Evolutionary conservation across 176 grass and related monocot species (phyloP), one percentile per base, ranked within the genome.

Genomic region (Aechmea fasciata): DNA sequence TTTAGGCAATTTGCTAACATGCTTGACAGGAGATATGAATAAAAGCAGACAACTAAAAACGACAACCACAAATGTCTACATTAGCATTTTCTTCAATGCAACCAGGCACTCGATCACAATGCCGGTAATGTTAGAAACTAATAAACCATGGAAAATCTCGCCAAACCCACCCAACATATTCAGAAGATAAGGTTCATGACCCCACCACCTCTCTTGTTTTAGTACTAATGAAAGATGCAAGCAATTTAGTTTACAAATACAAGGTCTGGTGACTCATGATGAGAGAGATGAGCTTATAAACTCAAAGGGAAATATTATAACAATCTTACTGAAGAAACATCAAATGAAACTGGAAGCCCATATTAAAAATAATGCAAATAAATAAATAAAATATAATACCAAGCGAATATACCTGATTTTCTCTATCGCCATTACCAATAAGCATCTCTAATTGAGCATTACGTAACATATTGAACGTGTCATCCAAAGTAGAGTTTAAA

Each of bases 401-500:
- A 53, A 12, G 11, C 48, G 14, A 33, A 66, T 41, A 29, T 13
- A 75, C 73, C 73, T 75, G 49, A 53, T 75, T 17, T 25, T 66
- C 50, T 41, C 50, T 52, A 24, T 29, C 66, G 48, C 24, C 50
- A 53, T 47, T 64, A 47, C 48, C 72, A 65, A 52, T 53, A 67
- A 47, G 54, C 15, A 64, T 9, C 50, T 66, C 22, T 11, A 24
- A 9, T 49, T 63, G 47, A 48, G 22, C 55, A 64, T 14, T 63
- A 24, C 8, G 14, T 49, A 50, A 49, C 18, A 51, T 49, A 63
- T 50, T 64, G 50, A 15, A 15, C 19, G 11, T 47, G 23, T 47
- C 17, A 73, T 63, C 57, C 25, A 15, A 9, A 24, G 25, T 57
- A 73, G 14, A 50, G 1, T 28, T 49, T 11, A 24, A 5, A 15